Evolutionary conservation across 2,329 filamentous ascomycete genomes (phyloP).

Genomic region (Fusarium vanettenii): DNA sequence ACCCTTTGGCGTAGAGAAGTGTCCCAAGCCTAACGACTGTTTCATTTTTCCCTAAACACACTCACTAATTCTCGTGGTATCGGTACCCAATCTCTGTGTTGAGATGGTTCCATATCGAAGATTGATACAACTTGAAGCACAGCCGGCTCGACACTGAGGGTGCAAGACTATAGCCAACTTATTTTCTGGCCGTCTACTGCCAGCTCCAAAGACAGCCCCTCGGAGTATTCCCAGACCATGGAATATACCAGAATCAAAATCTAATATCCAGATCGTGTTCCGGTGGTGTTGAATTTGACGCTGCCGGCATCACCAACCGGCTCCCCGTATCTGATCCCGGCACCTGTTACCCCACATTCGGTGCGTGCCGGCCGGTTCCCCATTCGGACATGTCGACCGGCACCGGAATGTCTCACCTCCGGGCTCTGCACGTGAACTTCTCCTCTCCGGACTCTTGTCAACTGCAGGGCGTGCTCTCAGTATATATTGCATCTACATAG

Average conservation of each 20-base stretch:
- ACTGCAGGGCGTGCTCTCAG: constrained; percentile 17
- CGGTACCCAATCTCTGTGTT: not conserved
- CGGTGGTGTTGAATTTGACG: not conserved
- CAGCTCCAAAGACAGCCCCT: not conserved
- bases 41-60: not conserved
- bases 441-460: constrained; percentile 19
- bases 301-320: not conserved
- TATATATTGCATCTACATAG: constrained; percentile 7
- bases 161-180: not conserved
- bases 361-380: constrained; percentile 22
- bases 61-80: not conserved
- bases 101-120: not conserved
- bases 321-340: constrained; percentile 1
- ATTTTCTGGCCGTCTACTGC: too few relatives aligned
- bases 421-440: not conserved
- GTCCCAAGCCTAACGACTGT: not conserved
- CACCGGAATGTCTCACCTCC: constrained; percentile 11
- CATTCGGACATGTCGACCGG: constrained; percentile 14
- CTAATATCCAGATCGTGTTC: not conserved
- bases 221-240: not conserved
- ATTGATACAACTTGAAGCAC: not conserved
- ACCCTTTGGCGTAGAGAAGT: not conserved
- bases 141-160: not conserved
- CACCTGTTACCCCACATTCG: constrained; percentile 14
- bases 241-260: not conserved